A percentile compares a stretch with the other conserved stretches of the same genome.
Evolutionary conservation across 768 basidiomycete species (phyloP).

Genomic region (Dentipellis fragilis): DNA sequence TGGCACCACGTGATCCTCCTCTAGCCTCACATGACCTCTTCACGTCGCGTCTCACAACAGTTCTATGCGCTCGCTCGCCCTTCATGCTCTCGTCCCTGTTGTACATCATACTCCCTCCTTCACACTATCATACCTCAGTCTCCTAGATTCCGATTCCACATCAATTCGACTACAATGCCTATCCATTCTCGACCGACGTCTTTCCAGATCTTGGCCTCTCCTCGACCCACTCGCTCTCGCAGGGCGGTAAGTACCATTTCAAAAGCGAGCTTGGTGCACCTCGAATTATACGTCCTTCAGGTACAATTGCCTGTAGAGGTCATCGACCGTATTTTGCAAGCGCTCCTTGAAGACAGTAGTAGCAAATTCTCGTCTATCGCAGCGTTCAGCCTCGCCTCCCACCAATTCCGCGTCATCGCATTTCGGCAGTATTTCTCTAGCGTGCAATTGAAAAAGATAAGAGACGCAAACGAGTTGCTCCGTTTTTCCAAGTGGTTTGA

Average conservation of each 20-base stretch:
- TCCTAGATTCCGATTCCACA: neutral
- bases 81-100: neutral
- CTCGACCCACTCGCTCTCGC: neutral
- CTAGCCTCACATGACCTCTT: neutral
- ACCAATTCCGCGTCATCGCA: constrained; percentile 19
- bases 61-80: neutral
- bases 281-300: neutral
- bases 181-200: neutral
- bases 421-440: constrained; percentile 18
- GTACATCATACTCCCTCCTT: neutral
- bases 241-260: neutral
- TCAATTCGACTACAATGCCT: neutral
- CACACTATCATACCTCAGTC: neutral
- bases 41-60: neutral
- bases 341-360: constrained; percentile 10
- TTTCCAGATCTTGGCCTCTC: neutral
- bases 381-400: constrained; percentile 18
- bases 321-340: constrained; percentile 16
- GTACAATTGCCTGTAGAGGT: constrained; percentile 16
- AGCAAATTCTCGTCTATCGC: constrained; percentile 17
- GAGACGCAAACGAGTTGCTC: constrained; percentile 8
- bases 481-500: constrained; percentile 13
- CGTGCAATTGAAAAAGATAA: constrained; percentile 13
- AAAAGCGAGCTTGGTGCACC: neutral
- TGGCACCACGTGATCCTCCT: neutral